phyloP scores from a whole-genome alignment of 2,329 filamentous ascomycete species.

The Hypoxylon sp. region DNA sequence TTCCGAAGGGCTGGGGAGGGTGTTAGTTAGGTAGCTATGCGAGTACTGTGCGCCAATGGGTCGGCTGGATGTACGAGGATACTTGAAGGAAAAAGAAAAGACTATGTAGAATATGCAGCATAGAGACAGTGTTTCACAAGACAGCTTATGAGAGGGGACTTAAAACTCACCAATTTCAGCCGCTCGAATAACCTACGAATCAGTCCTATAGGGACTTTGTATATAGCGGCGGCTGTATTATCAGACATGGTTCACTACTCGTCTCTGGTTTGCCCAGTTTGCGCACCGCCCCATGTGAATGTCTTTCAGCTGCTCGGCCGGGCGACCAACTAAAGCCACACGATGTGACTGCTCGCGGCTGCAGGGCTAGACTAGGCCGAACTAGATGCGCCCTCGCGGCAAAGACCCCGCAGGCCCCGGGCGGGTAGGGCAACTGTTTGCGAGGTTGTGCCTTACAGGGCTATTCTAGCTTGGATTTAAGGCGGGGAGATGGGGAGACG shows the following conservation, averaged over 20 bases:
- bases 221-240: constrained; percentile 17
- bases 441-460: not conserved
- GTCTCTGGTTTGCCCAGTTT: not conserved
- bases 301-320: constrained; percentile 21
- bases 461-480: not conserved
- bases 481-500: not conserved
- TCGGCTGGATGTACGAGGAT: not conserved
- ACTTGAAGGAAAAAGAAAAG: not conserved
- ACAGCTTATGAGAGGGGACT: not conserved
- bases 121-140: not conserved
- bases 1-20: constrained; percentile 11
- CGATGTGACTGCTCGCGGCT: constrained; percentile 27
- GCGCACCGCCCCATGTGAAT: not conserved
- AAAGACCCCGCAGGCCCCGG: constrained; percentile 2
- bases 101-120: not conserved
- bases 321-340: constrained; percentile 1
- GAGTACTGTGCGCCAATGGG: not conserved
- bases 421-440: constrained; percentile 21
- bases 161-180: constrained; percentile 30
- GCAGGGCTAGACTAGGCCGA: constrained; percentile 7
- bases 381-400: constrained; percentile 14
- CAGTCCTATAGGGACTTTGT: constrained; percentile 20
- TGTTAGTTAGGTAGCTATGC: constrained; percentile 2
- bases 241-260: constrained; percentile 24
- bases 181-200: constrained; percentile 19